Conservation (phyloP, 164 flowering plant genomes). For the Macadamia tetraphylla region DNA sequence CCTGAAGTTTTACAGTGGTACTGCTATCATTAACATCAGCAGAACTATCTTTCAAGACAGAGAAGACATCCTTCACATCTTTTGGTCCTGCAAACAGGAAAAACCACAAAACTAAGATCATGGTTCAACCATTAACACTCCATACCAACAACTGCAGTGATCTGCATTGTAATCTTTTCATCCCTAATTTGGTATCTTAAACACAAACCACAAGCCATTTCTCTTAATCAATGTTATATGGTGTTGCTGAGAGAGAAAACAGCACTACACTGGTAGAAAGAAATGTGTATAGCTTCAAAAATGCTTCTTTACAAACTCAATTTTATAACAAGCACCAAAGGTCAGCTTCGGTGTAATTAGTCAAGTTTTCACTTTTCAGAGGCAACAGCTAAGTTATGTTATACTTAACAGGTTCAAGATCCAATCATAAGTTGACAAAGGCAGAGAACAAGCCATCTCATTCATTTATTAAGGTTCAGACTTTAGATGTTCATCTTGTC, state of each 20-base stretch:
- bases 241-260: no score
- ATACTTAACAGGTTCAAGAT: not conserved
- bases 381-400: not conserved
- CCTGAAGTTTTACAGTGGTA: slow-evolving; percentile 68
- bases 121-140: not conserved
- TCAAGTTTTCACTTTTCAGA: not conserved
- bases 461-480: no score
- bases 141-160: not conserved
- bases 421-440: not conserved
- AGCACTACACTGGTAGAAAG: not conserved
- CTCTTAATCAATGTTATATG: not conserved
- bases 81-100: slow-evolving; percentile 55
- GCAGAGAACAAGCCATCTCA: no score
- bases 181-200: not conserved
- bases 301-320: not conserved
- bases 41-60: slow-evolving; percentile 60
- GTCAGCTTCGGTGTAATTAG: no score
- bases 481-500: no score
- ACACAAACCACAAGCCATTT: not conserved
- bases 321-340: no score
- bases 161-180: not conserved
- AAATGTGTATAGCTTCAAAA: not conserved
- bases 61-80: slow-evolving; percentile 71
- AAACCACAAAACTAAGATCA: slow-evolving; percentile 4
- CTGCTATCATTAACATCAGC: slow-evolving; percentile 43